Evolutionary conservation across 345 rosid genomes (phyloP).

Genomic region (Streptanthus diversifolius): DNA sequence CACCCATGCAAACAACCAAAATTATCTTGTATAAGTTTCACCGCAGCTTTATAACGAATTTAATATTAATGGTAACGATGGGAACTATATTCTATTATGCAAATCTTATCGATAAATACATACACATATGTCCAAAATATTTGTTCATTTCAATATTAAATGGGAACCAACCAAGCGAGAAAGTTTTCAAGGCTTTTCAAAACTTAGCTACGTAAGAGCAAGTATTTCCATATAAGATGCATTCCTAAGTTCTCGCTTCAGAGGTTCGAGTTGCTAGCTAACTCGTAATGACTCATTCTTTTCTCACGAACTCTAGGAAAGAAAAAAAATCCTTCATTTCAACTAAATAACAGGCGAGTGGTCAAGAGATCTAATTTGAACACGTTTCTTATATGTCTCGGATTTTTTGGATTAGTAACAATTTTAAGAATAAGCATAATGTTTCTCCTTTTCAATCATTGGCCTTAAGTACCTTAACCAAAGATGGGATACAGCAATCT

Average conservation of each 20-base stretch:
- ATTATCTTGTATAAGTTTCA: neutral
- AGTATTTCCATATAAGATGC: neutral
- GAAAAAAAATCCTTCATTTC: too few relatives aligned
- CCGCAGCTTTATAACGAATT: neutral
- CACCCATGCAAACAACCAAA: neutral
- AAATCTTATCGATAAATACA: neutral
- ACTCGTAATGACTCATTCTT: neutral
- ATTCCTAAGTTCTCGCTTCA: neutral
- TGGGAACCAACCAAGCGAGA: neutral
- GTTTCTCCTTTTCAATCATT: too few relatives aligned
- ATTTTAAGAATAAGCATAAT: too few relatives aligned
- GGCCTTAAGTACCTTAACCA: too few relatives aligned
- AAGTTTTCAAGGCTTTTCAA: neutral
- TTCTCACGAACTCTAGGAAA: too few relatives aligned
- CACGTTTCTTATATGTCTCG: too few relatives aligned
- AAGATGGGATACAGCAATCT: too few relatives aligned
- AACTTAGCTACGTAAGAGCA: neutral
- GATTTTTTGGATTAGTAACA: too few relatives aligned
- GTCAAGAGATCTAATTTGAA: too few relatives aligned
- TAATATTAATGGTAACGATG: neutral
- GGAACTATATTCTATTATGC: neutral
- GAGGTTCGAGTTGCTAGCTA: neutral
- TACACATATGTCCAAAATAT: neutral
- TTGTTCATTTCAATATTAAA: neutral
- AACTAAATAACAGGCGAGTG: too few relatives aligned